phyloP scores from a whole-genome alignment of 176 grass and related monocot genomes.

The Juncus inflexus region DNA sequence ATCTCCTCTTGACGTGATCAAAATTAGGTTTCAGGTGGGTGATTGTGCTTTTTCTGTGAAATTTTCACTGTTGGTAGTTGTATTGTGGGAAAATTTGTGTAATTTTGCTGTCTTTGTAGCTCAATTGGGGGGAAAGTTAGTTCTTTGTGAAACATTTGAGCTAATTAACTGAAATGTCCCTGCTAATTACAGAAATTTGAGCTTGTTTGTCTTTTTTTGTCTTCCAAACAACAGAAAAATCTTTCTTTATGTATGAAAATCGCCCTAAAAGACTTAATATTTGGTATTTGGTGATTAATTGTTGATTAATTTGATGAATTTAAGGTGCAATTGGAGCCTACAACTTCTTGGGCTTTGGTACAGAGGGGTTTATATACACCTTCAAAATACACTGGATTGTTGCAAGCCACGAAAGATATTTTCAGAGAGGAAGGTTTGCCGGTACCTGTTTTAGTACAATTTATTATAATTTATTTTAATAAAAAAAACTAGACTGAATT shows the following conservation, averaged over 20 bases:
- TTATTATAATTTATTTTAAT: conserved; percentile 17
- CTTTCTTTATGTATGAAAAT: neutral
- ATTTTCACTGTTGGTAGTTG: neutral
- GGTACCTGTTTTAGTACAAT: conserved; percentile 43
- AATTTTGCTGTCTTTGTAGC: neutral
- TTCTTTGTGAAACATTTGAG: neutral
- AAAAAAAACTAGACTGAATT: too few species aligned
- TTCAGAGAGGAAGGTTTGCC: conserved; percentile 97
- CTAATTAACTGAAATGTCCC: neutral
- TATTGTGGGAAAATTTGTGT: neutral
- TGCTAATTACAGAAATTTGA: neutral
- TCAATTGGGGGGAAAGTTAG: neutral
- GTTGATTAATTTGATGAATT: conserved; percentile 15
- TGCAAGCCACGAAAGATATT: conserved; percentile 86
- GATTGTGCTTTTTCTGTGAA: neutral
- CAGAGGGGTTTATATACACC: conserved; percentile 48
- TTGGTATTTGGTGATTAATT: neutral
- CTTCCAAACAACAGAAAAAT: neutral
- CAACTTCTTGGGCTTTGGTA: conserved; percentile 55
- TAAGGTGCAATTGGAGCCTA: conserved; percentile 93
- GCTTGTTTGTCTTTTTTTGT: neutral
- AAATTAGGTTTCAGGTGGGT: conserved; percentile 94
- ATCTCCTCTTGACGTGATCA: conserved; percentile 94
- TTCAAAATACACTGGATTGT: conserved; percentile 85
- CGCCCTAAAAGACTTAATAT: neutral